Conservation (phyloP, 2,329 filamentous ascomycete species). For the Colletotrichum sp. region DNA sequence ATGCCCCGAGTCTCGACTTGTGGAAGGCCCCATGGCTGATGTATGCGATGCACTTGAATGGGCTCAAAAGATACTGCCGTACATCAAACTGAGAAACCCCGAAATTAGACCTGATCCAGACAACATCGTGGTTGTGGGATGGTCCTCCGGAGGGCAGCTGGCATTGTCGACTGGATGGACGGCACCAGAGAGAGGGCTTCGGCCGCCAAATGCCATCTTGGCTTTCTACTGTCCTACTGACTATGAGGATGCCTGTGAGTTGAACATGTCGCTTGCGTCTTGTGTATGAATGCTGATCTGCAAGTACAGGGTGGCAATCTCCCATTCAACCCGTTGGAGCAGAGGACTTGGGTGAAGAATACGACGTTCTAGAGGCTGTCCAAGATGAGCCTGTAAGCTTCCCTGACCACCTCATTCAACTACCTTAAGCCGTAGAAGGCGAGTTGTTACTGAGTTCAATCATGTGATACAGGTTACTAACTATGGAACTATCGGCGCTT, state of each 20-base stretch:
- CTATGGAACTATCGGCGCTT: background rate
- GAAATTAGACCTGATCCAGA: conserved; percentile 28
- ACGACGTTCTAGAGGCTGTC: conserved; percentile 32
- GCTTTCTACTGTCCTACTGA: conserved; percentile 11
- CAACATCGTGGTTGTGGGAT: conserved; percentile 46
- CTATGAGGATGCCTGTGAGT: conserved; percentile 10
- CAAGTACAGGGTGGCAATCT: conserved; percentile 7
- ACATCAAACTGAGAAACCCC: conserved; percentile 24
- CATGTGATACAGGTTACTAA: background rate
- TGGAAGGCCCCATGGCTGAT: conserved; percentile 51
- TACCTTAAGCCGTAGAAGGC: background rate
- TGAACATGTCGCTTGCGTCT: fast-evolving
- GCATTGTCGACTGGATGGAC: conserved; percentile 49
- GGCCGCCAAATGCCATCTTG: conserved; percentile 32
- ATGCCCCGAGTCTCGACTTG: conserved; percentile 50
- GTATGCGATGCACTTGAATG: conserved; percentile 46
- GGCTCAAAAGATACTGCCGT: conserved; percentile 36
- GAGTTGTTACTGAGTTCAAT: background rate
- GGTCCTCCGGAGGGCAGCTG: conserved; percentile 52
- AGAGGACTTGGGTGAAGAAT: conserved; percentile 10
- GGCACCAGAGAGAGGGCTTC: conserved; percentile 26
- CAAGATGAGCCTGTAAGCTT: background rate
- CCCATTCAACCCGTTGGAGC: conserved; percentile 23
- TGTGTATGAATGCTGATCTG: background rate
- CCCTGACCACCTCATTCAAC: background rate